These are phyloP conservation scores for Angomonas deanei DNA, from an alignment of 208 protist genomes.

Conservation along the genomic window DNA sequence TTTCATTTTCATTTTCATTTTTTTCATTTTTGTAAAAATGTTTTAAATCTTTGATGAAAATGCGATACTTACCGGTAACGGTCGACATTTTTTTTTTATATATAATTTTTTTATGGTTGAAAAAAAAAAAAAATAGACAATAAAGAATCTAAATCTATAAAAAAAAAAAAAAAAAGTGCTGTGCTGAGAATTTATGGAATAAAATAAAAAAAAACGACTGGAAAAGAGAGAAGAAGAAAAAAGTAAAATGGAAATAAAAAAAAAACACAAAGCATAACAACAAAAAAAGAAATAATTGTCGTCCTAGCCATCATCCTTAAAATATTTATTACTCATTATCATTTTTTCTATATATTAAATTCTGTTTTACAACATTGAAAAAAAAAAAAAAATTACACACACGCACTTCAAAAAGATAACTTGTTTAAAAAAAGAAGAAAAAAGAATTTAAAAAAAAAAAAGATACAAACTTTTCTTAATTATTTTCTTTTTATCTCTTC, in stretches of 20 bases:
- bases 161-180: not conserved
- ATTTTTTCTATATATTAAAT: no score
- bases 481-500: not conserved
- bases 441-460: not conserved
- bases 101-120: not conserved
- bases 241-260: constrained; percentile 3
- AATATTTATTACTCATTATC: no score
- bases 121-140: not conserved
- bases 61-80: not conserved
- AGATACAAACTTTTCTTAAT: not conserved
- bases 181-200: not conserved
- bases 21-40: not conserved
- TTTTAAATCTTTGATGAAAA: not conserved
- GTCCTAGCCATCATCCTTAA: no score
- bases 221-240: not conserved
- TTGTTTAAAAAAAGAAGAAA: not conserved
- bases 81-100: not conserved
- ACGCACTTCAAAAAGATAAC: not conserved
- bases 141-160: not conserved
- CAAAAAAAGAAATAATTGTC: no score
- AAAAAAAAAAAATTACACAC: constrained; percentile 4
- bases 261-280: no score
- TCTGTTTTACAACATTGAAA: not conserved
- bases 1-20: not conserved
- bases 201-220: constrained; percentile 5